Base-by-base conservation (phyloP, 1,284 basidiomycete genomes). In the Entoloma clypeatum region DNA sequence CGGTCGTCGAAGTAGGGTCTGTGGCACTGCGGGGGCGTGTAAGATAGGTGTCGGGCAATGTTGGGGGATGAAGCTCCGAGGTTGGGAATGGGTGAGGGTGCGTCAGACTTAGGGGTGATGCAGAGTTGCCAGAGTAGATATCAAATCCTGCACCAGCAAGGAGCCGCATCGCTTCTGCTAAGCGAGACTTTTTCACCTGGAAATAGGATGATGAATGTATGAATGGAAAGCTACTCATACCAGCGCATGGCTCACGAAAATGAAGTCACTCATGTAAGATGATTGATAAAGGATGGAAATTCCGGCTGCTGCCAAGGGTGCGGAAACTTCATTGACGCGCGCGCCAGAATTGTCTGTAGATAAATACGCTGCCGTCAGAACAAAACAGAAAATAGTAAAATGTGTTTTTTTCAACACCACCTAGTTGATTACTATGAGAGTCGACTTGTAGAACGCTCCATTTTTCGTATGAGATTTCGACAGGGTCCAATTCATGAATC, bases 261-360 rank as follows among this genome's bases (percentile, higher is more conserved):
- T 81, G 60, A 87, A 91, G 62, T 92, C 87, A 54, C 85, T 83
- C 73, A 82, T 81, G 59, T 91, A 88, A 7, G 84, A 86, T 4
- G 86, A 89, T 59, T 89, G 88, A 58, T 90, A 92, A 4, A 91
- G 67, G 42, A 91, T 91, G 19, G 85, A 85, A 30, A 92, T 88
- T 7, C 86, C 86, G 24, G 84, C 86, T 17, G 75, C 76, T 4
- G 87, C 86, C 8, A 92, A 68, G 17, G 83, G 84, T 5, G 82
- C 81, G 19, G 87, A 89, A 21, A 92, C 70, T 57, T 88, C 82
- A 44, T 84, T 78, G 1, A 90, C 79, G 31, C 84, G 71, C n/a
- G 81, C 77, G 17, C 83, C 81, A 4, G 82, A 79, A 47, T 74
- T 77, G 54, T 82, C 84, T 85, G 49, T 11, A 41, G 21, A 32